These are phyloP conservation scores for Ophiocordyceps robertsii DNA, from an alignment of 2,329 filamentous ascomycete genomes.

Conservation along the genomic window DNA sequence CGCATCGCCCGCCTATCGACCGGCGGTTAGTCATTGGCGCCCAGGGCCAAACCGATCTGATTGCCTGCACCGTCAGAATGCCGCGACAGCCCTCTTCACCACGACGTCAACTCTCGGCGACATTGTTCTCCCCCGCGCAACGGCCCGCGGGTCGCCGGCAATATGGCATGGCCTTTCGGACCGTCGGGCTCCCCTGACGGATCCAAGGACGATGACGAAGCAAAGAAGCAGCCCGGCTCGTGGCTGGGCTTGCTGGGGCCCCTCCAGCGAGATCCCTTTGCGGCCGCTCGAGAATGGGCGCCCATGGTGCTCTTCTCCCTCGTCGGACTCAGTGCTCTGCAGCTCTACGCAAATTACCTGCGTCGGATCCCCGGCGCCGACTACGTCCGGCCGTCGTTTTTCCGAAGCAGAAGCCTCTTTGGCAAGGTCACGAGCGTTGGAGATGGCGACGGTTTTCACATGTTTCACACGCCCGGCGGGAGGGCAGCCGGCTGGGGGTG, in stretches of 20 bases:
- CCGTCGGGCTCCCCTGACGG: slow-evolving; percentile 13
- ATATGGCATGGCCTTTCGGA: slow-evolving; percentile 28
- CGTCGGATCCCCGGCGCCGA: slow-evolving; percentile 69
- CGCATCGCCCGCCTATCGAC: no score
- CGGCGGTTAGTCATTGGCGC: background rate
- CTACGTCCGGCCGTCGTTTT: slow-evolving; percentile 62
- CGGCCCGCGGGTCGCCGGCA: slow-evolving; percentile 17
- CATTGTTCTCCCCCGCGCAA: slow-evolving; percentile 2
- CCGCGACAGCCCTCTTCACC: background rate
- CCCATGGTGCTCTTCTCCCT: slow-evolving; percentile 24
- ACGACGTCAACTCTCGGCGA: background rate
- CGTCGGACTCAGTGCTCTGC: slow-evolving; percentile 22
- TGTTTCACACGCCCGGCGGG: slow-evolving; percentile 93
- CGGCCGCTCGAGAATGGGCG: slow-evolving; percentile 24
- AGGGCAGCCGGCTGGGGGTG: slow-evolving; percentile 83
- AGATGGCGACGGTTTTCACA: slow-evolving; percentile 88
- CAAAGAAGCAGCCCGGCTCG: slow-evolving; percentile 15
- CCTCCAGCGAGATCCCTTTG: slow-evolving; percentile 14
- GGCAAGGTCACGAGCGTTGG: slow-evolving; percentile 87
- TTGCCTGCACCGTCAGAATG: background rate
- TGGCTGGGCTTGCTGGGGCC: slow-evolving; percentile 25
- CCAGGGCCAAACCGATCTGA: no score
- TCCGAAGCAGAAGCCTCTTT: slow-evolving; percentile 63
- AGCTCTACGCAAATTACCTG: slow-evolving; percentile 62
- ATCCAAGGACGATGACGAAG: slow-evolving; percentile 8